These are phyloP conservation scores for Mollisia scopiformis DNA, from an alignment of 2,329 filamentous ascomycete species.

Conservation along the genomic window DNA sequence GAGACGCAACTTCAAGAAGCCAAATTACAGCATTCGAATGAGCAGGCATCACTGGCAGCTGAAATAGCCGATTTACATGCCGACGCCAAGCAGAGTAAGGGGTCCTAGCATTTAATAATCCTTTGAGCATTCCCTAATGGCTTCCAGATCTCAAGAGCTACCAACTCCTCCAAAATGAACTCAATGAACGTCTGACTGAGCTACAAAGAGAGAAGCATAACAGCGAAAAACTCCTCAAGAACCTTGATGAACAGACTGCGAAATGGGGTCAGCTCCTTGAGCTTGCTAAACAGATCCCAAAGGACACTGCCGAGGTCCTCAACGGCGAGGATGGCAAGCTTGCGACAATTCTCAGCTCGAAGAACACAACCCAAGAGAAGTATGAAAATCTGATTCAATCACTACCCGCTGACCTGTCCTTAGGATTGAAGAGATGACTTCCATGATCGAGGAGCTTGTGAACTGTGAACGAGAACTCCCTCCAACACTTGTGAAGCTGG, in stretches of 20 bases:
- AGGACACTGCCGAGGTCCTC: constrained; percentile 21
- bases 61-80: not conserved
- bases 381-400: constrained; percentile 21
- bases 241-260: constrained; percentile 18
- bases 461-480: constrained; percentile 17
- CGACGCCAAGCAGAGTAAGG: not conserved
- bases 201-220: constrained; percentile 19
- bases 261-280: constrained; percentile 25
- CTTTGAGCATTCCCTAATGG: not conserved
- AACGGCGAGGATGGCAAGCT: constrained; percentile 26
- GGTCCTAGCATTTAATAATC: not conserved
- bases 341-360: constrained; percentile 20
- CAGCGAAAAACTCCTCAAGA: constrained; percentile 23
- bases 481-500: constrained; percentile 21
- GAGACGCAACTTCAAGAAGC: not conserved
- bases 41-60: not conserved
- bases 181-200: constrained; percentile 19
- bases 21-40: not conserved
- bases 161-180: constrained; percentile 12
- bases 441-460: constrained; percentile 18
- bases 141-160: constrained; percentile 6
- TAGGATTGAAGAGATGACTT: constrained; percentile 28
- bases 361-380: constrained; percentile 31
- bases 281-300: constrained; percentile 24
- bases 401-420: not conserved